Conservation (phyloP, 2,329 filamentous ascomycete species). For the Claviceps pazoutovae region DNA sequence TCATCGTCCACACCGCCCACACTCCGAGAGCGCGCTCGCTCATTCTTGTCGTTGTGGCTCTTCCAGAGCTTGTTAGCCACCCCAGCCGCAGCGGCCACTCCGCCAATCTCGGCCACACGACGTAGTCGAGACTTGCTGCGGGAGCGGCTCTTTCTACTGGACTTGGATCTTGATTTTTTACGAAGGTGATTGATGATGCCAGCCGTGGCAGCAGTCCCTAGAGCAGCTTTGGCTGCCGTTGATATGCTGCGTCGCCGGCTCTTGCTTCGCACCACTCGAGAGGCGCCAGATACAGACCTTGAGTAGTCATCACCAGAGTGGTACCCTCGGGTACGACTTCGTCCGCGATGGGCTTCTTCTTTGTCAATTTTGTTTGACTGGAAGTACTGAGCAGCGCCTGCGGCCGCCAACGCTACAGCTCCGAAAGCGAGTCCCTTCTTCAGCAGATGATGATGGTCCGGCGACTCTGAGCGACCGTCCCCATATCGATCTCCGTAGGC, state of each 20-base stretch:
- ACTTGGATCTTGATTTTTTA: conserved; percentile 31
- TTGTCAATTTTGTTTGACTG: conserved; percentile 45
- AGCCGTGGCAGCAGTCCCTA: conserved; percentile 43
- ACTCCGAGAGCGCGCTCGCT: conserved; percentile 23
- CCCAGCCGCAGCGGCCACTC: conserved; percentile 44
- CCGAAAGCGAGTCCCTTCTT: conserved; percentile 50
- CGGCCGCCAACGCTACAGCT: conserved; percentile 48
- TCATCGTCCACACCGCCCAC: conserved; percentile 23
- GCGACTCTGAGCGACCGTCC: conserved; percentile 22
- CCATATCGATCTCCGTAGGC: conserved; percentile 42
- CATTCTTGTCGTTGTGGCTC: conserved; percentile 46
- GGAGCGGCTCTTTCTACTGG: conserved; percentile 17
- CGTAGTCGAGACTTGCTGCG: conserved; percentile 33
- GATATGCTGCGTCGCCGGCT: conserved; percentile 34
- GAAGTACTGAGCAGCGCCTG: conserved; percentile 51
- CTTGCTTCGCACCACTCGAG: conserved; percentile 24
- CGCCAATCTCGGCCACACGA: conserved; percentile 46
- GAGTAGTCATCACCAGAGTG: conserved; percentile 28
- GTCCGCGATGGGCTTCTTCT: conserved; percentile 43
- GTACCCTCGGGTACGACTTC: conserved; percentile 33
- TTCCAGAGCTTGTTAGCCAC: conserved; percentile 49
- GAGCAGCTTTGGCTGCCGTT: conserved; percentile 39
- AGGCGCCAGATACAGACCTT: conserved; percentile 23
- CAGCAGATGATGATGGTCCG: conserved; percentile 32
- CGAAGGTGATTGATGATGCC: conserved; percentile 44